Evolutionary conservation across 495 filamentous ascomycete genomes (phyloP).

Genomic region (Copromyces sp.): DNA sequence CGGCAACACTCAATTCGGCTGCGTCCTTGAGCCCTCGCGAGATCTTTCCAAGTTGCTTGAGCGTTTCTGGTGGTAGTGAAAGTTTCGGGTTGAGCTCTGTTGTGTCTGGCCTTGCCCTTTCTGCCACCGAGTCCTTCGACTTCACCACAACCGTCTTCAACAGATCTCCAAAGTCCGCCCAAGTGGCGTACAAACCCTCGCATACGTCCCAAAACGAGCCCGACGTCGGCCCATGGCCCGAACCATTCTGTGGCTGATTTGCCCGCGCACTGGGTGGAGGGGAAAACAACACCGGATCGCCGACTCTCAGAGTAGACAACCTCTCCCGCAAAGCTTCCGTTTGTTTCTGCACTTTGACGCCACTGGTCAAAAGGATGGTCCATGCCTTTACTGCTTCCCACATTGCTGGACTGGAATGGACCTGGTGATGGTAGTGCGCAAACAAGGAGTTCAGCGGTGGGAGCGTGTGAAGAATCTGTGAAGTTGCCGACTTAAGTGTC

Average conservation of each 20-base stretch:
- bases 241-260: neutral
- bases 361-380: slow-evolving; percentile 52
- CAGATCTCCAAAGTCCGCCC: slow-evolving; percentile 58
- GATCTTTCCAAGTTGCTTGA: slow-evolving; percentile 59
- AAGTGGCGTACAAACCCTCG: slow-evolving; percentile 59
- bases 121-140: slow-evolving; percentile 23
- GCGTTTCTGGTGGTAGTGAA: slow-evolving; percentile 49
- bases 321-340: slow-evolving; percentile 51
- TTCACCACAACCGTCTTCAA: slow-evolving; percentile 46
- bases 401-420: slow-evolving; percentile 19
- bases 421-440: slow-evolving; percentile 31
- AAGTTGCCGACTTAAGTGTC: slow-evolving; percentile 52
- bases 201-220: slow-evolving; percentile 70
- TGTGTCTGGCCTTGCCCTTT: neutral
- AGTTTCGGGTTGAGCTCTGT: slow-evolving; percentile 11
- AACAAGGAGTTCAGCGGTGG: slow-evolving; percentile 54
- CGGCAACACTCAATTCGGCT: slow-evolving; percentile 53
- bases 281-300: slow-evolving; percentile 51
- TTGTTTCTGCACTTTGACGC: slow-evolving; percentile 45
- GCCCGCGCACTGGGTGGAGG: neutral
- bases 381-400: slow-evolving; percentile 47
- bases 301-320: slow-evolving; percentile 60
- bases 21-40: slow-evolving; percentile 64
- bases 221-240: slow-evolving; percentile 39
- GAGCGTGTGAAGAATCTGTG: slow-evolving; percentile 50